These are phyloP conservation scores for Saccharomycopsis hybrid DNA, from an alignment of 1,139 yeast genomes.

Conservation along the genomic window DNA sequence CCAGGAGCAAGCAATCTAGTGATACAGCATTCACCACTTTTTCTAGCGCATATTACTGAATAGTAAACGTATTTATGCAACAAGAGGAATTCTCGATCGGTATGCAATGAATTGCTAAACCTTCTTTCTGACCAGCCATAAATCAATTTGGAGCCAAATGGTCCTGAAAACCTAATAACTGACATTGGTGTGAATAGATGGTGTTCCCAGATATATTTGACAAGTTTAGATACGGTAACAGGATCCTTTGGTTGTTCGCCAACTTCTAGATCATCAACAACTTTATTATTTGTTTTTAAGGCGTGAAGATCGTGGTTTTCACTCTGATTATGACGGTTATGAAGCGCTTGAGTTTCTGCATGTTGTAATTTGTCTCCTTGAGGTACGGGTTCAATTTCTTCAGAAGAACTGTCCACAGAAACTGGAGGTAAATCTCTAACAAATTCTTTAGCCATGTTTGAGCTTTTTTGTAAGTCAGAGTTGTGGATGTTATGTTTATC, in stretches of 20 bases:
- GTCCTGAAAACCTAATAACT: constrained; percentile 55
- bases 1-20: constrained; percentile 70
- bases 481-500: not conserved
- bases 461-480: constrained; percentile 1
- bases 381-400: too few relatives aligned
- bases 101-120: constrained; percentile 41
- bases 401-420: too few relatives aligned
- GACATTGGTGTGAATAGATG: constrained; percentile 57
- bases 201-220: constrained; percentile 34
- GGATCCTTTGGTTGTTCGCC: too few relatives aligned
- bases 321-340: too few relatives aligned
- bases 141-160: constrained; percentile 60
- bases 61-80: constrained; percentile 62
- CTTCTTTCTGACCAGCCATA: constrained; percentile 71
- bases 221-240: too few relatives aligned
- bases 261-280: too few relatives aligned
- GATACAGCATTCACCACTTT: constrained; percentile 72
- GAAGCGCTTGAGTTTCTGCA: too few relatives aligned
- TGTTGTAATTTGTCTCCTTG: too few relatives aligned
- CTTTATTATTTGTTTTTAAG: too few relatives aligned
- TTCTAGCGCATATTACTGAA: constrained; percentile 59
- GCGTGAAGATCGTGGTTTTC: too few relatives aligned
- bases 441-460: constrained; percentile 9
- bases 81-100: constrained; percentile 35
- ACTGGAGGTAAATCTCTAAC: too few relatives aligned